A percentile compares a stretch with the other conserved stretches of the same genome.
These are phyloP conservation scores for Geum urbanum DNA, from an alignment of 306 rosid species.

Conservation along the genomic window DNA sequence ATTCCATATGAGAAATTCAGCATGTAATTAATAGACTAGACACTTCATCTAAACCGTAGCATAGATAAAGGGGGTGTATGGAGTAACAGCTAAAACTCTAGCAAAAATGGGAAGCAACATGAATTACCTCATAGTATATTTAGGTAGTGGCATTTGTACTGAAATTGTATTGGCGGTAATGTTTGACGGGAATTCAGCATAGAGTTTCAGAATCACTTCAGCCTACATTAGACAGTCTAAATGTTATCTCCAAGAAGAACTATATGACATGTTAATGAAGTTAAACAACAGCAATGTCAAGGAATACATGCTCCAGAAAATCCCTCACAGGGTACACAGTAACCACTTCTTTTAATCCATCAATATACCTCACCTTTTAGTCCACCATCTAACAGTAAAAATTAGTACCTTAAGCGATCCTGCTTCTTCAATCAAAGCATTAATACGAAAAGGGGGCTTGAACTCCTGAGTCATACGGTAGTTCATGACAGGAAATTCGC, in stretches of 20 bases:
- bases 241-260: not conserved
- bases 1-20: not conserved
- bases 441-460: slow-evolving; percentile 77
- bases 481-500: slow-evolving; percentile 88
- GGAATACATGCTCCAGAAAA: not conserved
- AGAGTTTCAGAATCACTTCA: slow-evolving; percentile 62
- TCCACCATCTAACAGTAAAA: not conserved
- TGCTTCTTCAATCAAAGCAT: slow-evolving; percentile 69
- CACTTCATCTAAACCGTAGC: slow-evolving; percentile 19
- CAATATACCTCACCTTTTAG: not conserved
- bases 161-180: slow-evolving; percentile 67
- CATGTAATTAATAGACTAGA: not conserved
- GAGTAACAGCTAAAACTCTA: slow-evolving; percentile 30
- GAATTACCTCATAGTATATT: slow-evolving; percentile 42
- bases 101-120: not conserved
- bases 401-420: slow-evolving; percentile 59
- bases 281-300: not conserved
- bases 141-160: slow-evolving; percentile 78
- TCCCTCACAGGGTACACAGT: not conserved
- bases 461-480: slow-evolving; percentile 84
- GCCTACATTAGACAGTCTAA: slow-evolving; percentile 43
- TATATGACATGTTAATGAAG: not conserved
- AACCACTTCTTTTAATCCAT: not conserved
- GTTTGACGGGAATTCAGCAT: slow-evolving; percentile 71
- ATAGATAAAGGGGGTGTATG: slow-evolving; percentile 10